These are phyloP conservation scores for Dactylonectria estremocensis DNA, from an alignment of 2,329 filamentous ascomycete species.

Conservation along the genomic window DNA sequence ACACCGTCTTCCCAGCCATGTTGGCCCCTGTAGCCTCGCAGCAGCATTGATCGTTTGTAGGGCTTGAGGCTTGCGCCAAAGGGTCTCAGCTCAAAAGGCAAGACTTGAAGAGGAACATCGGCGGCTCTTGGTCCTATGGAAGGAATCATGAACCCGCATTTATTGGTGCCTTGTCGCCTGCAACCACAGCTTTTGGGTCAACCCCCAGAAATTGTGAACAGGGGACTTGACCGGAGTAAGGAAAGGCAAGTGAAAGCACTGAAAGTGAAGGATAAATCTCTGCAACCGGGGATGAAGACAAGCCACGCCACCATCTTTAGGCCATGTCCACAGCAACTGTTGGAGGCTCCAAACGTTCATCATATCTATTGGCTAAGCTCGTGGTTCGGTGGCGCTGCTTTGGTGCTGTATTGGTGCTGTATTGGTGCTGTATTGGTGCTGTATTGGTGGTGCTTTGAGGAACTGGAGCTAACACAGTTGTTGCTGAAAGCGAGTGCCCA, in stretches of 20 bases:
- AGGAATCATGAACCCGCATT: constrained; percentile 4
- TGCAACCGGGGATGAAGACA: neutral
- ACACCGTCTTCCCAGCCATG: constrained; percentile 6
- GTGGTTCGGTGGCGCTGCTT: constrained; percentile 15
- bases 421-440: constrained; percentile 1
- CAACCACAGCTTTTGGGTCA: constrained; percentile 13
- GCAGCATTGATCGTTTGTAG: constrained; percentile 4
- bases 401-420: neutral
- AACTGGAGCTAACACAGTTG: constrained; percentile 6
- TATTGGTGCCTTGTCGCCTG: constrained; percentile 18
- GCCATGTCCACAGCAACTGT: neutral
- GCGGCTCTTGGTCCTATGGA: neutral
- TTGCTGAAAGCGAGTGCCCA: neutral
- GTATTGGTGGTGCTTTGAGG: neutral
- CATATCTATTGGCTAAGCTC: constrained; percentile 5
- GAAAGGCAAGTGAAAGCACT: neutral
- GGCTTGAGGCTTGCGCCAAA: constrained; percentile 17
- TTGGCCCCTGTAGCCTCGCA: constrained; percentile 14
- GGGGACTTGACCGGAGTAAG: constrained; percentile 2
- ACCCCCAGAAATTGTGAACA: neutral
- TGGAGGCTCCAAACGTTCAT: neutral
- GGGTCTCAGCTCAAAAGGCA: neutral
- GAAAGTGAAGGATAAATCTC: neutral
- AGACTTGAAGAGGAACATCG: constrained; percentile 12
- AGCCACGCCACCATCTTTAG: neutral